Evolutionary conservation across 305 asterid species (phyloP).

Genomic region (Solanum hybrid): DNA sequence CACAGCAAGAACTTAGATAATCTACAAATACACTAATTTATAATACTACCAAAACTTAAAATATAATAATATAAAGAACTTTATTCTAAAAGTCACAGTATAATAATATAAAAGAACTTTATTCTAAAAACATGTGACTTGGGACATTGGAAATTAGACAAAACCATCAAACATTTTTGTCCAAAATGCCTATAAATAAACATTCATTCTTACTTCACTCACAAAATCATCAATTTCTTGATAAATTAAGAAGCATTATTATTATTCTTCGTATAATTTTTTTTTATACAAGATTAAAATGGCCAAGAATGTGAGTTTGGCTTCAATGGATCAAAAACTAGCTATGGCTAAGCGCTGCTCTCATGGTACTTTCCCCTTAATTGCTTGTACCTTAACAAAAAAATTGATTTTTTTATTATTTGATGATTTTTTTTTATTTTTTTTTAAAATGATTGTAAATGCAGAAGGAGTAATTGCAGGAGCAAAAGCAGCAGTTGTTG

Average conservation of each 20-base stretch:
- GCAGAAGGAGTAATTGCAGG: neutral
- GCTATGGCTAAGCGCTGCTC: constrained; percentile 71
- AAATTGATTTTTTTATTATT: neutral
- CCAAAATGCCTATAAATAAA: neutral
- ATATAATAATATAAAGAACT: constrained; percentile 23
- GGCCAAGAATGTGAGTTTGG: constrained; percentile 30
- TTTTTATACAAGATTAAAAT: neutral
- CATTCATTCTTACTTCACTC: neutral
- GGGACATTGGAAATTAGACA: constrained; percentile 14
- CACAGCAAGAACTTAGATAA: neutral
- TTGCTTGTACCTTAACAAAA: neutral
- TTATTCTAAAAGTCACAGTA: neutral
- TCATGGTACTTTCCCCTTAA: constrained; percentile 28
- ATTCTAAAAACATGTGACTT: constrained; percentile 8
- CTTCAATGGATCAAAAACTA: constrained; percentile 52
- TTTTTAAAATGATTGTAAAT: neutral
- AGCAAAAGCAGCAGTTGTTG: neutral
- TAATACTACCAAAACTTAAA: neutral
- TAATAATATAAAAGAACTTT: constrained; percentile 20
- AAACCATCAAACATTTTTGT: constrained; percentile 25
- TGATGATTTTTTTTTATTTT: neutral
- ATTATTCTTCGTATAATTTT: no score
- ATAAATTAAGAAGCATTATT: neutral
- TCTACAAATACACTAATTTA: neutral
- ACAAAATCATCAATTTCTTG: neutral